Evolutionary conservation across 163 green algal genomes (phyloP), one percentile per base, ranked within the genome.

Genomic region (Scenedesmus sp.): DNA sequence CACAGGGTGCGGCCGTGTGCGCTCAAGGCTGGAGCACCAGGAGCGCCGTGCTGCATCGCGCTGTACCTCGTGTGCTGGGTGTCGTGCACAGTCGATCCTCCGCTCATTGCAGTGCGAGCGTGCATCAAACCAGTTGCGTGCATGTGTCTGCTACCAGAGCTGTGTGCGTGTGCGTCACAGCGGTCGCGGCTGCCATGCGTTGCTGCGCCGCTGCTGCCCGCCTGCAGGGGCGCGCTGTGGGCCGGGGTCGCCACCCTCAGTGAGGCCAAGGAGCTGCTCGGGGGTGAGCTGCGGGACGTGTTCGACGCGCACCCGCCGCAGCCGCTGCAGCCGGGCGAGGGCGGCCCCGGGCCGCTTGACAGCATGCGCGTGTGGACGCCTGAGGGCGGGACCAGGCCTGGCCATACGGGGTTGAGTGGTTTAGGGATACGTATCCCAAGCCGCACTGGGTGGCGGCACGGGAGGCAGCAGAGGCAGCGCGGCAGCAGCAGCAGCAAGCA

Each of bases 401-500:
- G 94, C 94, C 94, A 9, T 95, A 94, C 70, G 89, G 91, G n/a
- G 92, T 95, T 2, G 92, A 94, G 44, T 96, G 93, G 93, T 93
- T 96, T 18, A 88, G 94, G 40, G 93, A 95, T 76, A 92, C 94
- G 1, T 94, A 95, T 78, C 91, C 93, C 7, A 91, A 82, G 83
- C 94, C 94, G 20, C 91, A 96, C 90, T 96, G 90, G 89, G 94
- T 94, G 82, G 12, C 35, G 5, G 87, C 92, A 42, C 81, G 76
- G 12, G 70, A 92, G 59, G 81, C 91, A 83, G 51, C 42, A n/a
- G 78, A 92, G 65, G 78, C 72, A 43, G 88, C 88, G 53, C 79
- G 42, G 87, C 76, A 81, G 87, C 87, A 87, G 86, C 73, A 78
- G 72, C 68, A 83, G 85, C 68, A 88, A 53, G 70, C 43, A n/a